Conservation (phyloP, 257 asterid genomes). For the Jasminum sambac region DNA sequence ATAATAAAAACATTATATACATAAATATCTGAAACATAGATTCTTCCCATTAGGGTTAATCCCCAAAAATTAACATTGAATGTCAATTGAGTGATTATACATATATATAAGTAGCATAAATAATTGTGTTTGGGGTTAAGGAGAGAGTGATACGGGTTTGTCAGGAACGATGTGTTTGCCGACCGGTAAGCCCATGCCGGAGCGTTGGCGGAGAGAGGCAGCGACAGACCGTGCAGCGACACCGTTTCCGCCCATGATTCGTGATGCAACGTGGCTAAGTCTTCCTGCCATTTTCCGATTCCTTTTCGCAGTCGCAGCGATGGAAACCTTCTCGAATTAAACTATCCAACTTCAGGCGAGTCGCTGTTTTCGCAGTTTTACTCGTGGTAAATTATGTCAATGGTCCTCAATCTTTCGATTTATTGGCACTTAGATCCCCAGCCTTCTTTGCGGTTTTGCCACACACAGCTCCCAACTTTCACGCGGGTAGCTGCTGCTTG, state of each 20-base stretch:
- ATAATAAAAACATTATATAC: slow-evolving; percentile 4
- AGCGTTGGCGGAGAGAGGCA: slow-evolving; percentile 74
- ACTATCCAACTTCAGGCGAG: neutral
- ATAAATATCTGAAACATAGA: neutral
- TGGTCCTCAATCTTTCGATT: too few relatives aligned
- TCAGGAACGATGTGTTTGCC: slow-evolving; percentile 92
- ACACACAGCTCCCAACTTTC: too few relatives aligned
- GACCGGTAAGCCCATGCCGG: slow-evolving; percentile 97
- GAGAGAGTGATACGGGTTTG: slow-evolving; percentile 51
- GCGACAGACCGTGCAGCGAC: slow-evolving; percentile 67
- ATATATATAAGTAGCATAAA: neutral
- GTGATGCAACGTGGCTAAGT: slow-evolving; percentile 70
- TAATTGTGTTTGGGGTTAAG: neutral
- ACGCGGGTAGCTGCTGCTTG: too few relatives aligned
- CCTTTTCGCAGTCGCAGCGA: neutral
- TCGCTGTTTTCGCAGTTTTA: neutral
- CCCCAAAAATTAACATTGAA: neutral
- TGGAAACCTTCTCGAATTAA: neutral
- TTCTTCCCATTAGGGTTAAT: slow-evolving; percentile 6
- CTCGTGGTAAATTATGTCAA: too few relatives aligned
- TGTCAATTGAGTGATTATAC: neutral
- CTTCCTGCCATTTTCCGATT: slow-evolving; percentile 64
- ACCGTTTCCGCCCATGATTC: slow-evolving; percentile 82
- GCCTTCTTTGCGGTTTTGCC: too few relatives aligned
- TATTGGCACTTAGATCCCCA: too few relatives aligned